Base-by-base conservation (phyloP, 2,329 filamentous ascomycete species). In the Aspergillus quadrilineatus region DNA sequence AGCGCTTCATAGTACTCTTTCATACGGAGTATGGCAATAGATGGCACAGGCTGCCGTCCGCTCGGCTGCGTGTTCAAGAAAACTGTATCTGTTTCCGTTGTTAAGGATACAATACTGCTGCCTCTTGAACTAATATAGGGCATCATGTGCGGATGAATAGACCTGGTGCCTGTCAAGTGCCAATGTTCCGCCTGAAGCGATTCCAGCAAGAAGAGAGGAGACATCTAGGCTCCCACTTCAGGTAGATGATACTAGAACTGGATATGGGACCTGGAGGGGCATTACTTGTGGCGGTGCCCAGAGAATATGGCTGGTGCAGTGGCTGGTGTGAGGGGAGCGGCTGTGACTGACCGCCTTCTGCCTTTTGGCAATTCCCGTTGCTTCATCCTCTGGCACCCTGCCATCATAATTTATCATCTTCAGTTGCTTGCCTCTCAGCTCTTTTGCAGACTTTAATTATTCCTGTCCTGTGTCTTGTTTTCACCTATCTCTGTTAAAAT, bases 361-460 rank as follows among this genome's bases (percentile, higher is more conserved):
- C 59, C 61, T 63, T 55, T 54, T 45, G 14, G 26, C n/a, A 48
- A 43, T 54, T 22, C n/a, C 41, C 17, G 42, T 29, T 32, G 26
- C 43, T 36, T 29, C 53, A 36, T 50, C 46, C 39, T 55, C 50
- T 52, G 42, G 37, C 56, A 37, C 44, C 52, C 44, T 58, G 50
- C 52, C 60, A 56, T 63, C 61, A 63, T 62, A 55, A 57, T 63
- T 56, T 57, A 54, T 58, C 56, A 26, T 44, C 55, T 37, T 50
- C 43, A 12, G 41, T 44, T 53, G 29, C 60, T 57, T 57, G 17
- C 55, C 36, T 42, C 46, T 37, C 44, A 29, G 36, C 50, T 47
- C 22, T 42, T 55, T 53, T 39, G 52, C 50, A 32, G 29, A 17
- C 29, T 48, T 30, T 9, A 47, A 46, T 53, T 50, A 37, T 39